Percentiles rank a stretch among this genome's conserved stretches.
Conservation (phyloP, 257 asterid species). For the Mentha longifolia region DNA sequence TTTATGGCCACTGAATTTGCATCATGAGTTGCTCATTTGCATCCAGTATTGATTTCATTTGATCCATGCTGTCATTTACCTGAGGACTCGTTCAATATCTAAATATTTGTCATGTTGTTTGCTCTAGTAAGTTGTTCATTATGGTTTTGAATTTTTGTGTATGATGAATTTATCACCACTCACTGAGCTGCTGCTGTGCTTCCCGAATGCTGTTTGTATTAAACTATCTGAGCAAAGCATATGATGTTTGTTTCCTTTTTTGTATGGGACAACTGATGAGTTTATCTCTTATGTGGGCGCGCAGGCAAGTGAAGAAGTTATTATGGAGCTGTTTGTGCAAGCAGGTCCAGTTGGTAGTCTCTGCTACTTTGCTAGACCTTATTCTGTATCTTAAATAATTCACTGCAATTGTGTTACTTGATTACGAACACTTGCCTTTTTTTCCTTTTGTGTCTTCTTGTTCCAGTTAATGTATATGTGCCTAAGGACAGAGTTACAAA, state of each 20-base stretch:
- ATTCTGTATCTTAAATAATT: neutral
- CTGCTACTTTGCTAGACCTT: neutral
- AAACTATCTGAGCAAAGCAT: neutral
- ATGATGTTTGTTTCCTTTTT: neutral
- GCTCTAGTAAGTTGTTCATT: neutral
- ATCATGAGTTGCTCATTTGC: neutral
- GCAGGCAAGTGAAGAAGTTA: slow-evolving; percentile 84
- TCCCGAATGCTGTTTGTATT: too few relatives aligned
- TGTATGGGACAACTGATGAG: slow-evolving; percentile 5
- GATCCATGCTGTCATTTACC: neutral
- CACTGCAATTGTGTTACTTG: neutral
- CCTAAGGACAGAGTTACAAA: slow-evolving; percentile 96
- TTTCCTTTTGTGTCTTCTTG: slow-evolving; percentile 22
- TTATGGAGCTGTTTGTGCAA: slow-evolving; percentile 95
- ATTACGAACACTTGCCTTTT: neutral
- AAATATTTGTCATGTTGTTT: slow-evolving; percentile 15
- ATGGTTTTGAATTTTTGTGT: too few relatives aligned
- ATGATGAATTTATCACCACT: too few relatives aligned
- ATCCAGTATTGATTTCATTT: neutral
- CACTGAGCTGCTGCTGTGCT: too few relatives aligned
- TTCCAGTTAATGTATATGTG: slow-evolving; percentile 87
- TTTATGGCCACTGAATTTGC: neutral
- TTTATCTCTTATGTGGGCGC: slow-evolving; percentile 24
- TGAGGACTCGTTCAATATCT: neutral
- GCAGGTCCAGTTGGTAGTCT: slow-evolving; percentile 95